These are phyloP conservation scores for Ulota crispa DNA, from an alignment of 225 moss, liverwort and hornwort genomes.

Conservation along the genomic window DNA sequence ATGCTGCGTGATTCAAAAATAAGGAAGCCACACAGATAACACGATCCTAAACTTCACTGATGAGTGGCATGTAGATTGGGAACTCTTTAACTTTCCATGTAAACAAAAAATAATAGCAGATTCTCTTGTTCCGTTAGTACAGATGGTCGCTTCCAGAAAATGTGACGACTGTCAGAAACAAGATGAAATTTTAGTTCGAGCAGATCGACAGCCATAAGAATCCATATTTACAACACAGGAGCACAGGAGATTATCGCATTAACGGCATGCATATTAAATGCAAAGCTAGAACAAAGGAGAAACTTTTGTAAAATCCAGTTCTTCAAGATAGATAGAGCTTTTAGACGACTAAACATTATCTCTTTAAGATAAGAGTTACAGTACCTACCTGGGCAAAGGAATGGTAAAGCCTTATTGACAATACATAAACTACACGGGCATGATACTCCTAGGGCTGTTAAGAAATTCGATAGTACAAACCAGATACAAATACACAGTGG, in stretches of 20 bases:
- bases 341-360: not conserved
- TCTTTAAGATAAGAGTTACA: not conserved
- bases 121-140: not conserved
- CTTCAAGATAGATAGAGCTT: not conserved
- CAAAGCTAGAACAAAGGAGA: not conserved
- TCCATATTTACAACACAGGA: not conserved
- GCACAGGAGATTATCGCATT: not conserved
- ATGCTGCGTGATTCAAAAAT: not conserved
- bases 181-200: too few relatives aligned
- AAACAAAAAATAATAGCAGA: not conserved
- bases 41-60: not conserved
- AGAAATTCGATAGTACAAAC: conserved; percentile 15
- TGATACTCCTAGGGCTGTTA: conserved; percentile 12
- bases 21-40: not conserved
- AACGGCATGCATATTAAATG: not conserved
- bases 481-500: conserved; percentile 15
- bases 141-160: not conserved
- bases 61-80: not conserved
- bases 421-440: conserved; percentile 30
- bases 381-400: conserved; percentile 16
- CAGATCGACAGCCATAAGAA: not conserved
- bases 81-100: not conserved
- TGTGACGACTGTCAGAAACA: not conserved
- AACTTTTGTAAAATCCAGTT: not conserved
- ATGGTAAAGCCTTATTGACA: conserved; percentile 14